A percentile compares a stretch with the other conserved stretches of the same genome.
These are phyloP conservation scores for Nicotiana tomentosiformis DNA, from an alignment of 257 asterid species.

Conservation along the genomic window DNA sequence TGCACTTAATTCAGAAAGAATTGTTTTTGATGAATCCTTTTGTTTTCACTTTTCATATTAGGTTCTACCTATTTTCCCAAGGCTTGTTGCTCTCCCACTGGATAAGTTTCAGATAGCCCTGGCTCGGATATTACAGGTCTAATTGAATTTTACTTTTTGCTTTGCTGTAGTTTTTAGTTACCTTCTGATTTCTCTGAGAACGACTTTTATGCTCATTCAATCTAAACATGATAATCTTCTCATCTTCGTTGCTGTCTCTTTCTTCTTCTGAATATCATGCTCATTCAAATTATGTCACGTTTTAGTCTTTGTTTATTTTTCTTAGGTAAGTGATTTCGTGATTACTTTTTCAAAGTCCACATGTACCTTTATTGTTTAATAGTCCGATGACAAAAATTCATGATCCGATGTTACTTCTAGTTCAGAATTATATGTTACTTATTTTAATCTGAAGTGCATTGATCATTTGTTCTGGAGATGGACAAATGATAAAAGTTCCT, in stretches of 20 bases:
- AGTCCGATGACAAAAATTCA: neutral
- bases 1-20: neutral
- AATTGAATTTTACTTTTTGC: conserved; percentile 5
- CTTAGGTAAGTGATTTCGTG: neutral
- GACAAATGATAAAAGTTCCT: conserved; percentile 11
- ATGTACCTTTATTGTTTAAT: neutral
- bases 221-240: neutral
- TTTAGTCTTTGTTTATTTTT: neutral
- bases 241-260: neutral
- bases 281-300: neutral
- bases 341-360: neutral
- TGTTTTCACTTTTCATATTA: conserved; percentile 22
- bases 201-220: neutral
- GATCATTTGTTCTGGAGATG: neutral
- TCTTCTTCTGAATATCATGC: neutral
- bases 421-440: neutral
- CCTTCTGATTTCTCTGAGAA: neutral
- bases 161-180: neutral
- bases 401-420: neutral
- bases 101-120: conserved; percentile 93
- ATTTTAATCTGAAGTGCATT: neutral
- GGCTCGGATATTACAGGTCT: conserved; percentile 92
- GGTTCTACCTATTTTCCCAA: conserved; percentile 93
- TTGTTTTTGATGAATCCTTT: neutral
- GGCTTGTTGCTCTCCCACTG: conserved; percentile 81